Percentiles rank a stretch among this genome's conserved stretches.
Conservation (phyloP, 2,329 filamentous ascomycete genomes). For the Colletotrichum sp. region DNA sequence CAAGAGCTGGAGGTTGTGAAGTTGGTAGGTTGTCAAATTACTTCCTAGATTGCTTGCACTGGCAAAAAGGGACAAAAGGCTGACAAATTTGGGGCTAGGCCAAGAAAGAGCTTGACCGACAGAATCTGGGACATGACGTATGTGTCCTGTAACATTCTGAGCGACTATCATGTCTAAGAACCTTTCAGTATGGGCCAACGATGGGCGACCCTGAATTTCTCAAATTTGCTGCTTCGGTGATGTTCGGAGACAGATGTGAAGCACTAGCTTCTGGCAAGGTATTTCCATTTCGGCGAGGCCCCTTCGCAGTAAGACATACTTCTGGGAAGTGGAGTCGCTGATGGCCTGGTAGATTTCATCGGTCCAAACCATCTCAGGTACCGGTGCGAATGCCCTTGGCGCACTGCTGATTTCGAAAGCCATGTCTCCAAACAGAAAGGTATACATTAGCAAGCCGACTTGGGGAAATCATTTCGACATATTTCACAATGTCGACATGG, state of each 20-base stretch:
- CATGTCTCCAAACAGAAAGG: slow-evolving; percentile 24
- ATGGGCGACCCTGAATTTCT: slow-evolving; percentile 36
- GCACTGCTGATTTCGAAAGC: slow-evolving; percentile 32
- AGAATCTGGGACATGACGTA: slow-evolving; percentile 31
- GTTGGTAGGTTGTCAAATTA: slow-evolving; percentile 9
- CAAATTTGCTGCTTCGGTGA: slow-evolving; percentile 29
- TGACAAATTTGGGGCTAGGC: slow-evolving; percentile 21
- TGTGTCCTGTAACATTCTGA: background rate
- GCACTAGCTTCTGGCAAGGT: background rate
- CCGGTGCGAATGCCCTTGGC: slow-evolving; percentile 40
- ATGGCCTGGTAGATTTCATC: slow-evolving; percentile 30
- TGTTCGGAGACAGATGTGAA: slow-evolving; percentile 31
- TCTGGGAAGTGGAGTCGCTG: background rate
- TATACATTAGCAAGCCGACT: slow-evolving; percentile 34
- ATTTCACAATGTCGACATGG: slow-evolving; percentile 32
- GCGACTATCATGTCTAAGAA: background rate
- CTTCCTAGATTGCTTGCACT: background rate
- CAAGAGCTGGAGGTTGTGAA: slow-evolving; percentile 33
- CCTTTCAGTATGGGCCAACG: slow-evolving; percentile 35
- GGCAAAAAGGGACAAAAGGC: background rate
- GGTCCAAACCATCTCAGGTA: slow-evolving; percentile 42
- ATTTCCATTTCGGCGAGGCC: background rate
- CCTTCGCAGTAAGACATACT: background rate
- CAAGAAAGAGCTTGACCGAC: slow-evolving; percentile 23
- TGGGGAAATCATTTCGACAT: slow-evolving; percentile 40